Conservation (phyloP, 257 asterid species). For the Ilex asprella region DNA sequence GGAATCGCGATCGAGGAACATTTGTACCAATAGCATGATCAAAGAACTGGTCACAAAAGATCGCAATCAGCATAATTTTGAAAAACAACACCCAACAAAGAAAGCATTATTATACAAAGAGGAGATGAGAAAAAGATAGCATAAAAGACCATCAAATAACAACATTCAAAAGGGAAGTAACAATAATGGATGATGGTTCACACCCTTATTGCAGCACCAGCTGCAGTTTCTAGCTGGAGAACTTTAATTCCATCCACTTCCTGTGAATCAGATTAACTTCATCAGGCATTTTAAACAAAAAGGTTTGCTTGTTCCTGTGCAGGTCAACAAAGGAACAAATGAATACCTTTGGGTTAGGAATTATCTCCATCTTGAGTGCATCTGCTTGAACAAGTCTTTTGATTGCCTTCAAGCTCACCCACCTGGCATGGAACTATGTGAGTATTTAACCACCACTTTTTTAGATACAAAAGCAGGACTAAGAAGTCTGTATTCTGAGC, state of each 20-base stretch:
- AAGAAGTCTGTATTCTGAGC: constrained; percentile 95
- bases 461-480: constrained; percentile 15
- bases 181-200: constrained; percentile 2
- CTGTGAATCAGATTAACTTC: constrained; percentile 25
- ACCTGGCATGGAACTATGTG: constrained; percentile 31
- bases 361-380: constrained; percentile 92
- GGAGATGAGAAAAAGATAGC: not conserved
- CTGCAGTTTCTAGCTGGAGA: constrained; percentile 99
- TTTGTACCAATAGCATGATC: constrained; percentile 86
- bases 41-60: constrained; percentile 51
- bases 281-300: constrained; percentile 1
- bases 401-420: constrained; percentile 87
- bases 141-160: constrained; percentile 3
- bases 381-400: constrained; percentile 70
- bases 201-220: constrained; percentile 98
- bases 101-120: too few species aligned
- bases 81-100: not conserved
- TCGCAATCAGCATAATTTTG: not conserved
- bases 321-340: constrained; percentile 4
- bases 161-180: constrained; percentile 1
- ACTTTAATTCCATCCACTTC: constrained; percentile 94
- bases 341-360: constrained; percentile 92
- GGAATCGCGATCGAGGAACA: constrained; percentile 97
- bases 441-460: not conserved
- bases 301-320: too few species aligned